A percentile compares a stretch with the other conserved stretches of the same genome.
These are phyloP conservation scores for Quercus glauca DNA, from an alignment of 306 rosid species.

Conservation along the genomic window DNA sequence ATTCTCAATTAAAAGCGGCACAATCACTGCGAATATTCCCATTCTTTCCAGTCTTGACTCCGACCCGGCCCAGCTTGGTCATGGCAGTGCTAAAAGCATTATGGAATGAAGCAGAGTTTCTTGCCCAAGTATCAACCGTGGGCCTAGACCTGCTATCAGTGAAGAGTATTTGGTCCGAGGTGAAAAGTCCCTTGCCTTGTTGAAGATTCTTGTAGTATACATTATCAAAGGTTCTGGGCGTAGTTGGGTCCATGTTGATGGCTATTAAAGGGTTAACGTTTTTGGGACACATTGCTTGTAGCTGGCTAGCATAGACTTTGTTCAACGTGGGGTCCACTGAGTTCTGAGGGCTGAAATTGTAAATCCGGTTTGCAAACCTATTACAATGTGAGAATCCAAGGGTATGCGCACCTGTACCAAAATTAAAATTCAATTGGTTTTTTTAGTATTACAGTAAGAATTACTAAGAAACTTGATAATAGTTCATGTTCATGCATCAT, in stretches of 20 bases:
- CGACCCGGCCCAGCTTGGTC: constrained; percentile 75
- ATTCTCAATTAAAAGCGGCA: constrained; percentile 33
- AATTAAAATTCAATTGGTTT: background rate
- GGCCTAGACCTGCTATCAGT: constrained; percentile 49
- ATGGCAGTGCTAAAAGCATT: constrained; percentile 57
- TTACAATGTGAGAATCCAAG: constrained; percentile 77
- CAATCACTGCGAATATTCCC: constrained; percentile 73
- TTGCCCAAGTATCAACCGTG: constrained; percentile 52
- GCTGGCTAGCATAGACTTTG: constrained; percentile 32
- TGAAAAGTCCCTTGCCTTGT: constrained; percentile 54
- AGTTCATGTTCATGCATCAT: background rate
- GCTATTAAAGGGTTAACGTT: constrained; percentile 65
- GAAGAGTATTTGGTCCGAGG: constrained; percentile 68
- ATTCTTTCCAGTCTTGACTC: constrained; percentile 48
- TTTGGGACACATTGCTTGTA: constrained; percentile 53
- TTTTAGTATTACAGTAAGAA: too few species aligned
- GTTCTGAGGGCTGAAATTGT: constrained; percentile 36
- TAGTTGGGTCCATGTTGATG: constrained; percentile 75
- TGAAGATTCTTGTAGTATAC: constrained; percentile 61
- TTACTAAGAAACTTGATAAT: too few species aligned
- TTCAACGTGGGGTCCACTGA: constrained; percentile 51
- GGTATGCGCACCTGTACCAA: constrained; percentile 66
- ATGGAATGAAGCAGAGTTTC: constrained; percentile 27
- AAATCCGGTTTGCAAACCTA: constrained; percentile 46
- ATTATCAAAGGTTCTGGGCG: constrained; percentile 59